Conservation (phyloP, 768 basidiomycete genomes). For the Dendrothele bispora region DNA sequence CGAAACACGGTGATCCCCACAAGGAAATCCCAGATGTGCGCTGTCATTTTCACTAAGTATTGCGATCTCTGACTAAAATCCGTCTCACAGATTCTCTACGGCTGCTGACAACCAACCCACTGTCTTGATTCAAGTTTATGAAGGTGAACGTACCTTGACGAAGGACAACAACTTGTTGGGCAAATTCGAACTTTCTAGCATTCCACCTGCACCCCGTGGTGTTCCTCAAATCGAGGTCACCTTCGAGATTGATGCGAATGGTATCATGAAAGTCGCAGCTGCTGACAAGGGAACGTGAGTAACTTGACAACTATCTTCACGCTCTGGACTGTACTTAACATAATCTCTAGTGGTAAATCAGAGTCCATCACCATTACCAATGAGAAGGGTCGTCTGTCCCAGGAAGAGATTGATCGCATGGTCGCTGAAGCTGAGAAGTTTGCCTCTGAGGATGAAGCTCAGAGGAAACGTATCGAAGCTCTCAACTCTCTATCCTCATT, state of each 20-base stretch:
- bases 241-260: conserved; percentile 94
- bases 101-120: conserved; percentile 93
- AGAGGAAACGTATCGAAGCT: conserved; percentile 83
- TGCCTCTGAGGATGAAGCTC: conserved; percentile 74
- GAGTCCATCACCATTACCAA: conserved; percentile 93
- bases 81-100: conserved; percentile 67
- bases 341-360: conserved; percentile 64
- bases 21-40: conserved; percentile 90
- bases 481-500: conserved; percentile 80
- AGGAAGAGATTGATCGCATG: conserved; percentile 95
- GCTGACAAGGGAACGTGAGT: conserved; percentile 92
- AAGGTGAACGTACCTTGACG: conserved; percentile 95
- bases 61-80: too few species aligned
- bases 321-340: neutral
- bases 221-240: conserved; percentile 97
- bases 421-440: conserved; percentile 92
- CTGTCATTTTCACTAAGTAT: conserved; percentile 10
- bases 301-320: neutral
- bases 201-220: conserved; percentile 94
- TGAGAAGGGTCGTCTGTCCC: conserved; percentile 88
- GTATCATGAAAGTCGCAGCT: conserved; percentile 92
- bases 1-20: conserved; percentile 99
- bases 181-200: conserved; percentile 91
- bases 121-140: conserved; percentile 95
- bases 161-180: conserved; percentile 99